phyloP scores from a whole-genome alignment of 2,329 filamentous ascomycete genomes.

The Emydomyces testavorans region DNA sequence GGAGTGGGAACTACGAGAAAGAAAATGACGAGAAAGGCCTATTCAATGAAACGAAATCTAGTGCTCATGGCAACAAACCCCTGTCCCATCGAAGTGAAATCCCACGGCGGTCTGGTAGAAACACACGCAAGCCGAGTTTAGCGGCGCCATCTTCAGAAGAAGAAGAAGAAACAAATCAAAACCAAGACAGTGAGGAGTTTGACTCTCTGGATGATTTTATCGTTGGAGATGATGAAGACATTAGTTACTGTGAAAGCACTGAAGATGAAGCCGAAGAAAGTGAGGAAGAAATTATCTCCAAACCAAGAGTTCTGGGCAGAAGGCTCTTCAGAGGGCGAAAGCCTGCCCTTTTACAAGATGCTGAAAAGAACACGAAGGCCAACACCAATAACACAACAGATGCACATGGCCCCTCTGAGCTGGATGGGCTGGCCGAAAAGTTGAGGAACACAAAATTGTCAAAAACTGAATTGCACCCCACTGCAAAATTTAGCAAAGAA shows the following conservation, averaged over 20 bases:
- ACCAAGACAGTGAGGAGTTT: conserved; percentile 23
- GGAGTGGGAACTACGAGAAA: conserved; percentile 19
- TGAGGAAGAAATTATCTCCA: conserved; percentile 19
- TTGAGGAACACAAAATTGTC: conserved; percentile 6
- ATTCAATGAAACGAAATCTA: conserved; percentile 10
- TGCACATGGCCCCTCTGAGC: background rate
- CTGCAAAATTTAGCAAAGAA: background rate
- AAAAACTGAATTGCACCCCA: background rate
- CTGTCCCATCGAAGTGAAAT: background rate
- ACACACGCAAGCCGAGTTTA: background rate
- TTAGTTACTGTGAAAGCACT: conserved; percentile 27
- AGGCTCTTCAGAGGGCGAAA: conserved; percentile 29
- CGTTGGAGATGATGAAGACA: conserved; percentile 31
- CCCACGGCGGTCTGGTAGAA: background rate
- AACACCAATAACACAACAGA: background rate
- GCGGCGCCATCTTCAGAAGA: background rate
- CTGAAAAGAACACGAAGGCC: conserved; percentile 17
- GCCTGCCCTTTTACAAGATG: conserved; percentile 18
- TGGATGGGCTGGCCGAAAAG: conserved; percentile 1
- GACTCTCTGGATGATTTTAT: conserved; percentile 34
- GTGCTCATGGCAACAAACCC: background rate
- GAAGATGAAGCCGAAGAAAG: conserved; percentile 22
- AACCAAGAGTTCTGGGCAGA: conserved; percentile 21
- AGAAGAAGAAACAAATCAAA: conserved; percentile 13
- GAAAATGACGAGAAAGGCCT: conserved; percentile 13